Evolutionary conservation across 2,329 filamentous ascomycete species (phyloP), one percentile per base, ranked within the genome.

Genomic region (Ceratocystis cacaofunesta): DNA sequence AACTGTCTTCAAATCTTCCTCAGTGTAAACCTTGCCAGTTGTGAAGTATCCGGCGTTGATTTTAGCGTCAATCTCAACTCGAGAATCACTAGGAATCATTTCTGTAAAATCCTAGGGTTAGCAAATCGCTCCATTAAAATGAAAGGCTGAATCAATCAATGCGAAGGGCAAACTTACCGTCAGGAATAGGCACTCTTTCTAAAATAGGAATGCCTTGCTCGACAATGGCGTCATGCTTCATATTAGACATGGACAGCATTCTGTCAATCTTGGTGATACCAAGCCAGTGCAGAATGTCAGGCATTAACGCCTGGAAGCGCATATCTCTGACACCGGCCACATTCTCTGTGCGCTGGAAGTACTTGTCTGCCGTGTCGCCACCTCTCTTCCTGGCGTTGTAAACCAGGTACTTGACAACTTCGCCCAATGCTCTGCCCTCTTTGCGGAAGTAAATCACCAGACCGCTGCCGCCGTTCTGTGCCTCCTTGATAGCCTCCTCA

Each of bases 391-490:
- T 81, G 62, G 88, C 88, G 73, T 92, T 94, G 79, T 92, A 87
- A 60, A 86, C 84, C 68, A 86, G 83, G 72, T 95, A 91, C 74
- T 96, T 96, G 64, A 91, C 95, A 36, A 99, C 94, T 75, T 99
- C 94, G 64, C 94, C 94, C 5, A 97, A 79, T 46, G 92, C 94
- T 70, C 94, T 84, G 41, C 94, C 94, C 78, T 99, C 94, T 75
- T 99, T 99, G 70, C 94, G 86, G 83, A 97, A 99, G 75, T 99
- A 99, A 74, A 97, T 96, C 64, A 97, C 94, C 25, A 96, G 90
- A 66, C 92, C 92, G 70, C 88, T 92, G 61, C 92, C 92, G 64
- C 92, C 92, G 66, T 88, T 90, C 74, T 97, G 94, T 10, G 94
- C 94, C 76, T 97, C 91, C 72, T 95, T 96, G 70, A 99, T 92